Percentiles rank a stretch among this genome's conserved stretches.
phyloP scores from a whole-genome alignment of 2,329 filamentous ascomycete species.

The Talaromyces islandicus region DNA sequence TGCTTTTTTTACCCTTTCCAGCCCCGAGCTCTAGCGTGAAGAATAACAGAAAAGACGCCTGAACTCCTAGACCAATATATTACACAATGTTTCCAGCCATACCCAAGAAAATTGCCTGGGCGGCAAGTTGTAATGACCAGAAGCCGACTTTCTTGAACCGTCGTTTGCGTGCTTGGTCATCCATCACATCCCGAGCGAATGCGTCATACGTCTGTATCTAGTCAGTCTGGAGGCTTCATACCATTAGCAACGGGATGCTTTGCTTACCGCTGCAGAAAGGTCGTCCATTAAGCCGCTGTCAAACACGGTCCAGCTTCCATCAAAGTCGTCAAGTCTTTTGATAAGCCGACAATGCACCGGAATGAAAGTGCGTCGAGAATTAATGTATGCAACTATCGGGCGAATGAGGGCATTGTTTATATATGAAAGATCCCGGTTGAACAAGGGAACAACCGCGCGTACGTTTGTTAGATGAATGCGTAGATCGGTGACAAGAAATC shows the following conservation, averaged over 20 bases:
- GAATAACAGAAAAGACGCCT: neutral
- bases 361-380: constrained; percentile 89
- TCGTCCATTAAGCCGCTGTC: constrained; percentile 94
- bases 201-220: constrained; percentile 71
- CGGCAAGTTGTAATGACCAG: constrained; percentile 88
- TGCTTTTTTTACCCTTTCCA: neutral
- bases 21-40: neutral
- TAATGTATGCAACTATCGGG: constrained; percentile 97
- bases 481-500: constrained; percentile 88
- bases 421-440: constrained; percentile 86
- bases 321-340: constrained; percentile 81
- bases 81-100: constrained; percentile 74
- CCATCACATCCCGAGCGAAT: constrained; percentile 83
- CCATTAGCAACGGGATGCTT: neutral
- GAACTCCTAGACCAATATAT: constrained; percentile 11
- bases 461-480: constrained; percentile 94
- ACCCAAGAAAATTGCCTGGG: constrained; percentile 90
- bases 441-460: constrained; percentile 84
- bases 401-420: constrained; percentile 92
- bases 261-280: constrained; percentile 67
- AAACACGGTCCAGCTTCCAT: constrained; percentile 90
- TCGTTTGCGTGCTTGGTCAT: constrained; percentile 78
- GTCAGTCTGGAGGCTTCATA: constrained; percentile 6
- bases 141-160: constrained; percentile 93
- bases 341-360: constrained; percentile 92